These are phyloP conservation scores for Holtermannia corniformis DNA, from an alignment of 768 basidiomycete genomes.

Conservation along the genomic window DNA sequence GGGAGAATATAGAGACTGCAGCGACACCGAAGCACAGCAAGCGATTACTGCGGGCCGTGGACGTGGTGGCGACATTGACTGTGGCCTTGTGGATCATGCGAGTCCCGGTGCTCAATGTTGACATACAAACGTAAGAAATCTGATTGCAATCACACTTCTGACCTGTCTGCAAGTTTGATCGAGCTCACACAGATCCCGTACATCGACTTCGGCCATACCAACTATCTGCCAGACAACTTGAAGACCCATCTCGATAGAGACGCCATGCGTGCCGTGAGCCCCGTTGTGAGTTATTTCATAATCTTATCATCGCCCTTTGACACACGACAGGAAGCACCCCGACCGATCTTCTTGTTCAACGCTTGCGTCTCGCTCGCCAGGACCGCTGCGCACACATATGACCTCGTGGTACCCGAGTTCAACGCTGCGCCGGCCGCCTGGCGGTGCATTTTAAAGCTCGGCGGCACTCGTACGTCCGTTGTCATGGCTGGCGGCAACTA, in stretches of 20 bases:
- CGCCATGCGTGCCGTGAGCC: constrained; percentile 57
- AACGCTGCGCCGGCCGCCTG: constrained; percentile 71
- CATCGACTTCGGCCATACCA: constrained; percentile 54
- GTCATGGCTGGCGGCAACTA: neutral
- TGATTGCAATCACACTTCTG: neutral
- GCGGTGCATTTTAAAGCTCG: constrained; percentile 58
- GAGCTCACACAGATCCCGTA: constrained; percentile 71
- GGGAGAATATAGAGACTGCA: neutral
- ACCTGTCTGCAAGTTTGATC: constrained; percentile 50
- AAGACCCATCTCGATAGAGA: constrained; percentile 64
- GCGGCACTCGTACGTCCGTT: constrained; percentile 62
- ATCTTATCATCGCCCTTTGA: neutral
- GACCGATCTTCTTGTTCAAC: constrained; percentile 51
- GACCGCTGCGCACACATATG: constrained; percentile 49
- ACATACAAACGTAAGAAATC: constrained; percentile 57
- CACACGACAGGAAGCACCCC: constrained; percentile 55
- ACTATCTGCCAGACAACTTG: constrained; percentile 54
- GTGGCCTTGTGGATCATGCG: constrained; percentile 72
- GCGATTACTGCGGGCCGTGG: constrained; percentile 42
- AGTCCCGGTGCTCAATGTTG: constrained; percentile 63
- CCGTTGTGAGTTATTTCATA: constrained; percentile 50
- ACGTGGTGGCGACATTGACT: constrained; percentile 59
- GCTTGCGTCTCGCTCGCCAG: constrained; percentile 57
- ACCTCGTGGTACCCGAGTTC: constrained; percentile 58
- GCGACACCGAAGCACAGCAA: constrained; percentile 7